These are phyloP conservation scores for Hymenoscyphus fraxineus DNA, from an alignment of 2,329 filamentous ascomycete genomes.

Conservation along the genomic window DNA sequence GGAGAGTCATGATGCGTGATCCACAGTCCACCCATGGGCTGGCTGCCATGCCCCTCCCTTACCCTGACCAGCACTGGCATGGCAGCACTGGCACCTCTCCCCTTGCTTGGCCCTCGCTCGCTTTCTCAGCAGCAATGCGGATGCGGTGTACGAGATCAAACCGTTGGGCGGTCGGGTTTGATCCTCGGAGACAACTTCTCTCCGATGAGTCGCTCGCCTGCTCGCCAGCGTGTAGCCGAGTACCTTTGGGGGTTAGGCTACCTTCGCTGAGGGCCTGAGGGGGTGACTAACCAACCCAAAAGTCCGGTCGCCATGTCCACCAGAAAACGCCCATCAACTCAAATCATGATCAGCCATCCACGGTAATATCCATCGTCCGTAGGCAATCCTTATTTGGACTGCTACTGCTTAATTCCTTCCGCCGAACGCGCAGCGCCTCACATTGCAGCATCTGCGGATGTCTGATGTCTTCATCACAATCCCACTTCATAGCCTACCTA, in stretches of 20 bases:
- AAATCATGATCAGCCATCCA: not conserved
- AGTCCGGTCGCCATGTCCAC: slow-evolving; percentile 3
- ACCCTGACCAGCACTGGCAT: too few relatives aligned
- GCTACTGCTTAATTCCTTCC: slow-evolving; percentile 1
- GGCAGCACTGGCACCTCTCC: not conserved
- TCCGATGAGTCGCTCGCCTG: slow-evolving; percentile 1
- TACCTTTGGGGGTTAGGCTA: not conserved
- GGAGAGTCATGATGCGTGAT: slow-evolving; percentile 6
- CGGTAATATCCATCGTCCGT: not conserved
- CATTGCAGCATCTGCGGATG: not conserved
- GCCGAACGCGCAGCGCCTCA: slow-evolving; percentile 2
- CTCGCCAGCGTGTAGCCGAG: not conserved
- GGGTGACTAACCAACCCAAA: not conserved
- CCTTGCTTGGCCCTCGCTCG: not conserved
- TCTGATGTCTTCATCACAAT: not conserved
- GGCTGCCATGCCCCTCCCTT: not conserved
- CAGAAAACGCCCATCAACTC: not conserved
- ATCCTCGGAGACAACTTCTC: not conserved
- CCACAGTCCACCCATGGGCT: not conserved
- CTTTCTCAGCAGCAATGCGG: slow-evolving; percentile 3
- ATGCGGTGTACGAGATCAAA: slow-evolving; percentile 3
- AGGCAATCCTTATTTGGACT: not conserved
- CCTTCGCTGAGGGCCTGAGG: too few relatives aligned
- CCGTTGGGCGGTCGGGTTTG: not conserved
- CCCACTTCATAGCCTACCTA: not conserved